Evolutionary conservation across 2,329 filamentous ascomycete species (phyloP), one percentile per base, ranked within the genome.

Genomic region (Hypoxylon sp.): DNA sequence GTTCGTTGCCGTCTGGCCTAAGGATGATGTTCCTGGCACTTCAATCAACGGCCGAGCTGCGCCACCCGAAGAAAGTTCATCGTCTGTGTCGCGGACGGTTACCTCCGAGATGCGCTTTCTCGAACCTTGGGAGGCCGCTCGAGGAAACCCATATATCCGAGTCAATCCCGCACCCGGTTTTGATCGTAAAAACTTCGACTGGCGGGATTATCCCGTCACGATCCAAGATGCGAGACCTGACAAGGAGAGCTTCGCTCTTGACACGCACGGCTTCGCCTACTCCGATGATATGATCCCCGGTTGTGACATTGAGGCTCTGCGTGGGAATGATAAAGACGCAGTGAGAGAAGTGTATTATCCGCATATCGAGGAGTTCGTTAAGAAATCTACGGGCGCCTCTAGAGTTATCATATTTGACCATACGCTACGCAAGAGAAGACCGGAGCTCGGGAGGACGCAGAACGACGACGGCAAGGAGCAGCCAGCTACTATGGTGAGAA

Each of bases 401-500:
- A 37, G 27, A 5, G 59, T 62, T 3, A 46, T 62, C 35, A 55
- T 59, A 3, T 62, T 62, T 13, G 59, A 62, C 35, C 59, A 62
- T 42, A 62, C 59, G 6, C 27, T 23, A 7, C 59, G 59, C 3
- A 17, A 33, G 17, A 26, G 59, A 11, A 17, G 52, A 17, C 55
- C 47, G 4, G 10, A 40, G 9, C 50, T 58, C 4, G 24, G 3
- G 5, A 6, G 37, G 3, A 29, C 9, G 10, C 26, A 57, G 13
- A 61, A 61, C 18, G 23, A 13, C 5, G 48, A 59, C 15, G 47
- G 59, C 2, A 58, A 20, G 33, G 59, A 58, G 18, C 59, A 62
- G 20, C 59, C 59, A 2, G 59, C 59, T 4, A 62, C 33, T 11
- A 8, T 58, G 37, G 59, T 62, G 45, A 41, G 46, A 48, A 41